phyloP scores from a whole-genome alignment of 192 early-diverging fungal genomes.

The Backusella morwellensis region DNA sequence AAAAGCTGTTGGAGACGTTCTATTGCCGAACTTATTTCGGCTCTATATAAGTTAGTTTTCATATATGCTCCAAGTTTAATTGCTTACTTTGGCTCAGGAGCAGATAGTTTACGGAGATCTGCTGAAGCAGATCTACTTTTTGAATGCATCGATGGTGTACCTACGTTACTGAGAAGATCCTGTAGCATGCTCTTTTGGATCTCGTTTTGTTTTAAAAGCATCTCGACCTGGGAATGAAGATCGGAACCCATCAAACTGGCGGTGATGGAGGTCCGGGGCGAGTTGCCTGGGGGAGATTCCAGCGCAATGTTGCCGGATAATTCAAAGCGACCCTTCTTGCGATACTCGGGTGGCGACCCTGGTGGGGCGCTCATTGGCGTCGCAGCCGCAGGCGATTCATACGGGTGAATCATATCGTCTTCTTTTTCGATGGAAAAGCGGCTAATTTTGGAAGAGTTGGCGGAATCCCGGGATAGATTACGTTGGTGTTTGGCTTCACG shows the following conservation, averaged over 20 bases:
- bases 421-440: constrained; percentile 8
- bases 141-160: not conserved
- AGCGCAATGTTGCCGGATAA: constrained; percentile 7
- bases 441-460: not conserved
- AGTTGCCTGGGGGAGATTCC: not conserved
- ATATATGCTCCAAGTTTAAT: too few relatives aligned
- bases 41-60: too few relatives aligned
- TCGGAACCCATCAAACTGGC: not conserved
- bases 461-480: not conserved
- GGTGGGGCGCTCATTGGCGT: not conserved
- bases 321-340: constrained; percentile 38
- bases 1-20: constrained; percentile 19
- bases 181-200: constrained; percentile 36
- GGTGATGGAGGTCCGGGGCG: not conserved
- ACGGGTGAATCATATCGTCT: not conserved
- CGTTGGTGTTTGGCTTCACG: not conserved
- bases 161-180: constrained; percentile 22
- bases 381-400: not conserved
- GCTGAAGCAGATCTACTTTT: constrained; percentile 14
- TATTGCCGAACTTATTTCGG: not conserved
- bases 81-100: not conserved
- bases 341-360: constrained; percentile 14
- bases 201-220: constrained; percentile 49
- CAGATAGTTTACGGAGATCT: constrained; percentile 1
- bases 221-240: constrained; percentile 39